Percentiles rank a stretch among this genome's conserved stretches.
These are phyloP conservation scores for Anthostomella pinea DNA, from an alignment of 2,329 filamentous ascomycete species.

Conservation along the genomic window DNA sequence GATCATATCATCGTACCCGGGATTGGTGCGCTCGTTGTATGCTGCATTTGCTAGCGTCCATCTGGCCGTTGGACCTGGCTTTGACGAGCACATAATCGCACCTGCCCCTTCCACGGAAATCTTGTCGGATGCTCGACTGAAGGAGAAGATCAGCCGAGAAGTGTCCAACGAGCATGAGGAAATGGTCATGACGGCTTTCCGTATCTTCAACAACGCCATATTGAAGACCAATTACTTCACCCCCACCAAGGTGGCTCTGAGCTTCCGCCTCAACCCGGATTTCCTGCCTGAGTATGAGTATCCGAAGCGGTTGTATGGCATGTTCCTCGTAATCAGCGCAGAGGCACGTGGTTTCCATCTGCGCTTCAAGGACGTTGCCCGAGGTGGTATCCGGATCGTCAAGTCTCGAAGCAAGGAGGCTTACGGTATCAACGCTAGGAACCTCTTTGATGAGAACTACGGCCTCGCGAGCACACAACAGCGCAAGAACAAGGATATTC, in stretches of 20 bases:
- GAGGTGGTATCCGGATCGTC: conserved; percentile 96
- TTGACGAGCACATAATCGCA: conserved; percentile 49
- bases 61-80: conserved; percentile 53
- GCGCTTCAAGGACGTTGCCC: conserved; percentile 93
- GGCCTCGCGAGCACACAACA: conserved; percentile 97
- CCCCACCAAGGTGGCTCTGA: conserved; percentile 95
- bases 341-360: conserved; percentile 97
- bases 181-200: conserved; percentile 97
- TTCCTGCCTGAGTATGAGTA: conserved; percentile 94
- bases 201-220: conserved; percentile 88
- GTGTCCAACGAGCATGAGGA: conserved; percentile 91
- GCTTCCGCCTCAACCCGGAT: conserved; percentile 85
- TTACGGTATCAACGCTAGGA: conserved; percentile 93
- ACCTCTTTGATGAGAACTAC: conserved; percentile 98
- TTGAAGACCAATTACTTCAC: conserved; percentile 98
- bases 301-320: conserved; percentile 88
- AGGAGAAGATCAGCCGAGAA: conserved; percentile 75
- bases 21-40: conserved; percentile 83
- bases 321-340: conserved; percentile 97
- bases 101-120: conserved; percentile 62
- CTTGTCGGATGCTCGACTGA: conserved; percentile 70
- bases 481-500: conserved; percentile 99
- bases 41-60: conserved; percentile 89
- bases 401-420: conserved; percentile 96
- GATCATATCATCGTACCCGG: conserved; percentile 89